A percentile compares a stretch with the other conserved stretches of the same genome.
phyloP scores from a whole-genome alignment of 2,329 filamentous ascomycete species.

The Colletotrichum sp. region DNA sequence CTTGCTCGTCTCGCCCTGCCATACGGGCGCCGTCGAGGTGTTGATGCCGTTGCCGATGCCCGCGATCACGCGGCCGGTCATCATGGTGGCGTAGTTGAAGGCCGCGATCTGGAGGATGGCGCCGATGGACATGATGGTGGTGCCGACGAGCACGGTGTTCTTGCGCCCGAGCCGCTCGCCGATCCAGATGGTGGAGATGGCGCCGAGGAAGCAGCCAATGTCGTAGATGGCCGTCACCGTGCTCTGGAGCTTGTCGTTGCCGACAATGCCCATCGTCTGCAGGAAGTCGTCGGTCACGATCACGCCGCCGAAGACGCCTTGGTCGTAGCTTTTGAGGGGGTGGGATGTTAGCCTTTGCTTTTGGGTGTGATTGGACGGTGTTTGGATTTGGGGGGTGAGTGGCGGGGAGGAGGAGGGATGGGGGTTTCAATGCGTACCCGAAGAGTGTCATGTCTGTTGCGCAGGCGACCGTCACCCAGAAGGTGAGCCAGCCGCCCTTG shows the following conservation, averaged over 20 bases:
- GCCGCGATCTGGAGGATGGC: constrained; percentile 38
- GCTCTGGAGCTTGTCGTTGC: constrained; percentile 39
- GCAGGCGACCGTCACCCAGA: constrained; percentile 20
- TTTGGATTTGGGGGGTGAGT: not conserved
- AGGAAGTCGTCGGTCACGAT: constrained; percentile 50
- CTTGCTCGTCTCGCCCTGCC: constrained; percentile 40
- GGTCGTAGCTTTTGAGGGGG: constrained; percentile 42
- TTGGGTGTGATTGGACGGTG: not conserved
- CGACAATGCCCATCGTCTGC: constrained; percentile 43
- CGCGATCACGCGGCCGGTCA: constrained; percentile 47
- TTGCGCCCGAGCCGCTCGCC: constrained; percentile 38
- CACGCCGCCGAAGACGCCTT: constrained; percentile 55
- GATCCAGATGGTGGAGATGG: constrained; percentile 34
- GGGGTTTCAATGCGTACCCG: constrained; percentile 18
- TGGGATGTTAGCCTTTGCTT: not conserved
- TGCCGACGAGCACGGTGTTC: constrained; percentile 35
- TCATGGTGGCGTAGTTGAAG: constrained; percentile 43
- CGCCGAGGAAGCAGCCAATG: constrained; percentile 64
- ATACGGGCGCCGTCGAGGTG: constrained; percentile 39
- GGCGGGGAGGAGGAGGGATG: not conserved
- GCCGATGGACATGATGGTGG: constrained; percentile 36
- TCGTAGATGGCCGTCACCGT: constrained; percentile 64
- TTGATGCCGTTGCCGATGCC: constrained; percentile 52
- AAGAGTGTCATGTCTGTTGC: constrained; percentile 31
- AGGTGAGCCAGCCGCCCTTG: constrained; percentile 18